Percentiles rank a stretch among this genome's conserved stretches.
Conservation (phyloP, 148 eudicot species). For the Tetragonia tetragonoides region DNA sequence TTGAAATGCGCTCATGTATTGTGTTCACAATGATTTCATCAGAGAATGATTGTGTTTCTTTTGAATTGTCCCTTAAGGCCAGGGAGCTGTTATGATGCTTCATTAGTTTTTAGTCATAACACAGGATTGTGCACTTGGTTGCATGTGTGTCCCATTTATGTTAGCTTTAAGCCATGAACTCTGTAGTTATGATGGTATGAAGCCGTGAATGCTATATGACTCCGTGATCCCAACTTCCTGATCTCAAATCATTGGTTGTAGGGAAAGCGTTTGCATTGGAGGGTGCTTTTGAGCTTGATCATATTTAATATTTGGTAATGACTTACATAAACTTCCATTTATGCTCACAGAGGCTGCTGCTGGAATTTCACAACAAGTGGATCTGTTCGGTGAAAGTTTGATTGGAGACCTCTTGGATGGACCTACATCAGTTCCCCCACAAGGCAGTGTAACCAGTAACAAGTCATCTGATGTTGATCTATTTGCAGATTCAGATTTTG, state of each 20-base stretch:
- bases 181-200: background rate
- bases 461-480: conserved; percentile 73
- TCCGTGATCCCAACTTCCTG: background rate
- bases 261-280: background rate
- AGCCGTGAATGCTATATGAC: background rate
- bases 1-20: background rate
- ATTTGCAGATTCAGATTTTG: conserved; percentile 94
- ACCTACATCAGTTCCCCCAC: conserved; percentile 50
- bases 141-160: background rate
- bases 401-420: conserved; percentile 71
- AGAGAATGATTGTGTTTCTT: background rate
- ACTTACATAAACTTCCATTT: background rate
- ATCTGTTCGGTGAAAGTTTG: conserved; percentile 76
- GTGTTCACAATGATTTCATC: background rate
- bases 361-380: conserved; percentile 59
- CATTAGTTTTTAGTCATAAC: background rate
- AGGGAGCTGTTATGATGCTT: too few relatives aligned
- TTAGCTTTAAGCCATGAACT: background rate
- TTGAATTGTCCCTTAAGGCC: background rate
- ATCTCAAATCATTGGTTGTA: background rate
- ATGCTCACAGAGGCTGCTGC: conserved; percentile 58
- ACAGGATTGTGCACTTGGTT: background rate
- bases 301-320: background rate
- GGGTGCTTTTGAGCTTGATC: background rate
- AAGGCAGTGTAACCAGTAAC: conserved; percentile 33